Base-by-base conservation (phyloP, 805 yeast genomes). In the Candida arabinofermentans region DNA sequence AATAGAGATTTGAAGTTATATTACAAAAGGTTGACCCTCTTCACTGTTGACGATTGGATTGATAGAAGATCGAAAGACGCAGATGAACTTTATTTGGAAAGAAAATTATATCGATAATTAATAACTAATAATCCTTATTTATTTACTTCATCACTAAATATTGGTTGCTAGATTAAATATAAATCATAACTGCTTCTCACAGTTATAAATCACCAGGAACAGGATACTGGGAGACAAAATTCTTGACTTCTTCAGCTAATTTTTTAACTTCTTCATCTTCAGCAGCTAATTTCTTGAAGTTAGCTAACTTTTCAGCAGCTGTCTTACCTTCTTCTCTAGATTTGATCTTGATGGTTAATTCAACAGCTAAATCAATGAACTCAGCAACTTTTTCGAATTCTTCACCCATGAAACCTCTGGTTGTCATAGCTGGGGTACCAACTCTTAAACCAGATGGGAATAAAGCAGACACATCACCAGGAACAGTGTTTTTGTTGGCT, bases 341-440 rank as follows among this genome's bases (percentile, higher is more conserved):
- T 65, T 83, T 83, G 60, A 86, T 70, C 24, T 69, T 71, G 41
- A 74, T 64, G 19, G 96, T 77, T 53, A 86, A 71, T 40, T 76
- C 73, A 48, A 89, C 91, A 34, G 95, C 88, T 57, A 67, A 70
- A 72, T 83, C 89, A 66, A 87, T 86, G 76, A 81, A 90, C 51
- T 73, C 70, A 40, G 82, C 96, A 57, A 91, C 85, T 60, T 75
- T 79, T 56, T 67, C 75, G 67, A 91, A 93, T 63, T 93, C 97
- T 46, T 72, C 82, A 65, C 86, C 89, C 46, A 89, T 86, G 57
- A 89, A 79, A 53, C 99, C 99, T 73, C 99, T 87, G 45, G 97
- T 87, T 50, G 96, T 80, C 98, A 91, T 91, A 43, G 97, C 97
- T 52, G 99, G 99, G 39, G 99, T 86, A 61, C 99, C 99, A 48